Conservation (phyloP, 139 green algal species). For the Coelastrella sp. region DNA sequence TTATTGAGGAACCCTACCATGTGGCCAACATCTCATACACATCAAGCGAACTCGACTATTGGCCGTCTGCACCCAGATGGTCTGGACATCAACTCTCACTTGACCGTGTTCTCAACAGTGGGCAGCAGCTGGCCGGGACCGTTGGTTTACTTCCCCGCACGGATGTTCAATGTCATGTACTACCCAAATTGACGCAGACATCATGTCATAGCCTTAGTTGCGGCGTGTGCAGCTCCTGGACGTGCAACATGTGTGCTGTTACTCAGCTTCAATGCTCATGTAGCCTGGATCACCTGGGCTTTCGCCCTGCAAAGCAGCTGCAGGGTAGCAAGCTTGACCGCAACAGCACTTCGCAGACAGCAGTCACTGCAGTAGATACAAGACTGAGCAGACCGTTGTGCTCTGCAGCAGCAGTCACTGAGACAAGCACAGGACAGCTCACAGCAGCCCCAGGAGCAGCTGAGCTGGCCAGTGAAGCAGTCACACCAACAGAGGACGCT, state of each 20-base stretch:
- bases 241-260: background rate
- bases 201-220: background rate
- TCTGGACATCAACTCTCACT: background rate
- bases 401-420: too few relatives aligned
- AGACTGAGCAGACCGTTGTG: too few relatives aligned
- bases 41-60: too few relatives aligned
- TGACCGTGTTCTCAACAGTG: too few relatives aligned
- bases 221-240: background rate
- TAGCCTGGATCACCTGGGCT: background rate
- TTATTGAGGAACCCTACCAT: background rate
- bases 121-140: background rate
- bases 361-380: too few relatives aligned
- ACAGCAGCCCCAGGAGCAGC: background rate
- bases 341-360: too few relatives aligned
- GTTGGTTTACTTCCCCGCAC: background rate
- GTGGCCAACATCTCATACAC: too few relatives aligned
- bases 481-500: background rate
- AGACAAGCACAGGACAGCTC: too few relatives aligned
- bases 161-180: background rate
- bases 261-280: background rate
- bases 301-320: too few relatives aligned
- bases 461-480: background rate
- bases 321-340: too few relatives aligned
- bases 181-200: background rate
- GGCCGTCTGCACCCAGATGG: background rate